phyloP scores from a whole-genome alignment of 2,329 filamentous ascomycete species.

The Aspergillus sp. region DNA sequence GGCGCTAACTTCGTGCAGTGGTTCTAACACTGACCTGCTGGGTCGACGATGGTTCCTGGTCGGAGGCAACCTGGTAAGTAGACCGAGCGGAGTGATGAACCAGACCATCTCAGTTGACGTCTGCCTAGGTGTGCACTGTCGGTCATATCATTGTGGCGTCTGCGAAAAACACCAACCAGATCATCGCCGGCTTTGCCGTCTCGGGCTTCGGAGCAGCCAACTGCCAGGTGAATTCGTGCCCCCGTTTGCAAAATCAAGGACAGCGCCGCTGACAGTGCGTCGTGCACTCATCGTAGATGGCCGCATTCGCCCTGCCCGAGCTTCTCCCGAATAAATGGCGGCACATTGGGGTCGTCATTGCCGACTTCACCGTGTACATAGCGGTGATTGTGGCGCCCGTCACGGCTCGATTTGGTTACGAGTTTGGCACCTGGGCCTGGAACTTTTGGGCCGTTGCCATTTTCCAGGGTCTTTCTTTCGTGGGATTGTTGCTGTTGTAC shows the following conservation, averaged over 20 bases:
- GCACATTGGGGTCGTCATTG: constrained; percentile 46
- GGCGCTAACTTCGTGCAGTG: constrained; percentile 22
- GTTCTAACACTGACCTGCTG: constrained; percentile 48
- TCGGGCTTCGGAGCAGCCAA: constrained; percentile 39
- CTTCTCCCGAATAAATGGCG: constrained; percentile 52
- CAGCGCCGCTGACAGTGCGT: not conserved
- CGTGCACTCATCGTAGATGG: constrained; percentile 27
- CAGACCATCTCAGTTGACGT: not conserved
- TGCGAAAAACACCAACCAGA: constrained; percentile 38
- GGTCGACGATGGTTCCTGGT: constrained; percentile 50
- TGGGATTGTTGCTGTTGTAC: constrained; percentile 44
- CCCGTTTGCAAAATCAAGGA: not conserved
- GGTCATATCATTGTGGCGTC: constrained; percentile 41
- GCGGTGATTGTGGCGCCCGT: constrained; percentile 49
- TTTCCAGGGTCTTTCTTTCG: constrained; percentile 44
- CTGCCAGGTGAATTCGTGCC: not conserved
- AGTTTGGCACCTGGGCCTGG: constrained; percentile 40
- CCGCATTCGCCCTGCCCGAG: constrained; percentile 49
- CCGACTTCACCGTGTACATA: constrained; percentile 45
- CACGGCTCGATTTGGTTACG: constrained; percentile 42
- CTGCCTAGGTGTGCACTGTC: not conserved
- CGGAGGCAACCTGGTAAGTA: constrained; percentile 36
- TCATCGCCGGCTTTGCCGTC: constrained; percentile 40
- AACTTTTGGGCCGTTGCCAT: constrained; percentile 48
- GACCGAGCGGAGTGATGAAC: not conserved